phyloP scores from a whole-genome alignment of 1,284 basidiomycete genomes.

The Heterobasidion irregulare region DNA sequence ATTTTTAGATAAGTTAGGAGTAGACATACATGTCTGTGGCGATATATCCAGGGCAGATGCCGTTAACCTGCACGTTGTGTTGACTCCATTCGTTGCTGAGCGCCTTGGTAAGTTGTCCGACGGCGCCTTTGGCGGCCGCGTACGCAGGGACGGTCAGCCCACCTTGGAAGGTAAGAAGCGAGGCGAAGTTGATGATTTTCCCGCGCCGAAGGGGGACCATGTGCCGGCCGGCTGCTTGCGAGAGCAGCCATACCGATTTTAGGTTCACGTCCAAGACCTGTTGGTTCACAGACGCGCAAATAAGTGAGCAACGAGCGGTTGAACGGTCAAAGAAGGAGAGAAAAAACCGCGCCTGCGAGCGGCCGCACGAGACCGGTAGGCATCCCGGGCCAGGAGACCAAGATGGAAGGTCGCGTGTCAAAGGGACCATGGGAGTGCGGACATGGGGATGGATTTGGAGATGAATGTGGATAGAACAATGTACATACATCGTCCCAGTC shows the following conservation, averaged over 20 bases:
- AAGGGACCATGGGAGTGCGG: slow-evolving; percentile 2
- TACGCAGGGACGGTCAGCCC: slow-evolving; percentile 85
- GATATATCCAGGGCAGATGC: slow-evolving; percentile 88
- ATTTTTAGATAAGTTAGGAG: background rate
- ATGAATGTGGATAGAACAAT: background rate
- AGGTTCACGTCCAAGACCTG: slow-evolving; percentile 75
- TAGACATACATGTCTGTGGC: slow-evolving; percentile 76
- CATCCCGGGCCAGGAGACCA: background rate
- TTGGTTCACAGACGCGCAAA: background rate
- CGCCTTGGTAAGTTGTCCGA: slow-evolving; percentile 78
- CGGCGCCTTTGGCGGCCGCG: slow-evolving; percentile 83
- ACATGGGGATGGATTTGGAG: slow-evolving; percentile 3
- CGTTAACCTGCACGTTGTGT: slow-evolving; percentile 87
- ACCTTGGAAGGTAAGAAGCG: slow-evolving; percentile 74
- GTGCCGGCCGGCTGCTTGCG: slow-evolving; percentile 70
- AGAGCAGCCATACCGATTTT: slow-evolving; percentile 71
- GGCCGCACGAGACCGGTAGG: slow-evolving; percentile 2
- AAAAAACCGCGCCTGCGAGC: background rate
- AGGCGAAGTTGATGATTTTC: slow-evolving; percentile 80
- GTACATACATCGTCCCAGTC: slow-evolving; percentile 85
- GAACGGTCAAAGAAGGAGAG: background rate
- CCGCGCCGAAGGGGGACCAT: slow-evolving; percentile 71
- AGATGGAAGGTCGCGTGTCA: background rate
- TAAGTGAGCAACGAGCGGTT: background rate
- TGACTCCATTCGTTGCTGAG: slow-evolving; percentile 70